Percentiles rank a stretch among this genome's conserved stretches.
Conservation (phyloP, 495 filamentous ascomycete genomes). For the Staphylotrichum tortipilum region DNA sequence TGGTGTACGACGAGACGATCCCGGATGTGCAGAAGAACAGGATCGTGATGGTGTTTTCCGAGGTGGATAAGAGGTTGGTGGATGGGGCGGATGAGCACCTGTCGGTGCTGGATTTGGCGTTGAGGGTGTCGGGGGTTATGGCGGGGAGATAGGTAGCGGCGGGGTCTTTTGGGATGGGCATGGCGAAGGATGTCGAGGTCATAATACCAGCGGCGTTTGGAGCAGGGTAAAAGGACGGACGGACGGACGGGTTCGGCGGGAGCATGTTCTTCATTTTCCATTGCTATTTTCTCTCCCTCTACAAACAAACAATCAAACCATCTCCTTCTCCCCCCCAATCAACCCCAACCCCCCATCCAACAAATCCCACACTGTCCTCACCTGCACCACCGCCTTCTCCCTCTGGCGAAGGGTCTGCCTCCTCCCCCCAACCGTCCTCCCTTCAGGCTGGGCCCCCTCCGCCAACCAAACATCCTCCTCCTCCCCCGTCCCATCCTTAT, state of each 20-base stretch:
- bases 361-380: slow-evolving; percentile 32
- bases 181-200: not conserved
- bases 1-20: slow-evolving; percentile 77
- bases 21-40: slow-evolving; percentile 79
- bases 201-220: slow-evolving; percentile 10
- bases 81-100: slow-evolving; percentile 97
- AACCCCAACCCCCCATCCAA: slow-evolving; percentile 41
- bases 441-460: slow-evolving; percentile 21
- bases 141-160: slow-evolving; percentile 28
- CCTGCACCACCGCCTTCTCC: slow-evolving; percentile 16
- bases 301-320: too few relatives aligned
- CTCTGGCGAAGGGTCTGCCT: slow-evolving; percentile 21
- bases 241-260: too few relatives aligned
- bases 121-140: slow-evolving; percentile 73
- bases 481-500: slow-evolving; percentile 6
- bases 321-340: slow-evolving; percentile 20
- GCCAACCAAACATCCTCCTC: slow-evolving; percentile 30
- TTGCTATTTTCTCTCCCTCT: too few relatives aligned
- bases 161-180: not conserved
- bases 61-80: slow-evolving; percentile 87
- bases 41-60: slow-evolving; percentile 83
- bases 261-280: too few relatives aligned
- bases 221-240: slow-evolving; percentile 1
- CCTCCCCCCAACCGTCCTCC: slow-evolving; percentile 13
- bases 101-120: slow-evolving; percentile 71